Base-by-base conservation (phyloP, 1,284 basidiomycete species). In the Ustilago curta region DNA sequence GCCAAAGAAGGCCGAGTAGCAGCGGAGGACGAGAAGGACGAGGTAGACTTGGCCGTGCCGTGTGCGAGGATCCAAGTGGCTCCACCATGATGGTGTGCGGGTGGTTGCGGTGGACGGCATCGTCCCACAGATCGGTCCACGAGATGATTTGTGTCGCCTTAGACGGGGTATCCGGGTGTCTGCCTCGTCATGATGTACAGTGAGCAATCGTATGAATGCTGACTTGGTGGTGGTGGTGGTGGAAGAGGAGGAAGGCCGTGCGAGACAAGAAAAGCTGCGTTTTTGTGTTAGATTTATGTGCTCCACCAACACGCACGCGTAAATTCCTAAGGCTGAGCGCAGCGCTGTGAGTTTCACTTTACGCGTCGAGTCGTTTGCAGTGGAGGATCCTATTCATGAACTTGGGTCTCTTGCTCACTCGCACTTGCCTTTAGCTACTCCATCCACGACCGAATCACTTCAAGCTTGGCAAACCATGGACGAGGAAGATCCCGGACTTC, bases 401-500 rank as follows among this genome's bases (percentile, higher is more conserved):
- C n/a, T n/a, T n/a, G n/a, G n/a, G n/a, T n/a, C n/a, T n/a, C n/a
- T n/a, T n/a, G n/a, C n/a, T n/a, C n/a, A n/a, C n/a, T n/a, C n/a
- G n/a, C n/a, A n/a, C n/a, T n/a, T n/a, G 25, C 18, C 23, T 39
- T 27, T 29, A 7, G 35, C 11, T 37, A 37, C 40, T 6, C 16
- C 27, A 43, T 14, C 18, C n/a, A 47, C n/a, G n/a, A n/a, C 11
- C 25, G 14, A 32, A 25, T 43, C 4, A 3, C 21, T 21, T 51
- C 35, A 19, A 19, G 27, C 44, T 40, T 19, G n/a, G 27, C 58
- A n/a, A 72, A 62, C 49, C 49, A 68, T 74, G 64, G 69, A 76
- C 65, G 58, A 77, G 25, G 69, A 80, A 44, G 83, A 84, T 60
- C 83, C 83, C 27, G 78, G 78, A 27, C 68, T 77, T 18, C 72